Base-by-base conservation (phyloP, 306 rosid genomes). In the Geum urbanum region DNA sequence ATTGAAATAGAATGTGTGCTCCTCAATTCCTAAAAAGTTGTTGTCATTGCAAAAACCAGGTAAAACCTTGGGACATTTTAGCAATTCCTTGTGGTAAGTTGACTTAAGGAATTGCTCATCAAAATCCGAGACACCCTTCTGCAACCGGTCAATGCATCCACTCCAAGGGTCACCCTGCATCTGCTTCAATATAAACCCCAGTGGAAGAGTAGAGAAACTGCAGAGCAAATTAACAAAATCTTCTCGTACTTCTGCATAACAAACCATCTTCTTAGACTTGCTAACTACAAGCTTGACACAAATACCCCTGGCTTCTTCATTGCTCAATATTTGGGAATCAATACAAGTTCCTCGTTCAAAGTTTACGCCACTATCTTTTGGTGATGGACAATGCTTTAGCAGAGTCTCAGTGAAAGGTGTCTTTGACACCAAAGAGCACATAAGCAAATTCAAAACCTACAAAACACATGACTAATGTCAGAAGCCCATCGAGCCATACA, bases 71-170 rank as follows among this genome's bases (percentile, higher is more conserved):
- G 74, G 73, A 67, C 8, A 15, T 2, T 49, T 20, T 48, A 75
- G 63, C 5, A 49, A 20, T 58, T 58, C 69, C 20, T 22, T 59
- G 53, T 37, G 35, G 60, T 8, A 0, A 0, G 20, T 57, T 9
- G 67, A 66, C 32, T 4, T 57, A 8, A 59, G 20, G 6, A 12
- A 22, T 0, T 49, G 39, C 52, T 49, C 55, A 16, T 67, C 63
- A 39, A 74, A 54, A 20, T 67, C 73, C 9, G 15, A 4, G n/a
- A 49, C 73, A 49, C 79, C 41, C 39, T 59, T 58, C 54, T 50
- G 50, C 69, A 75, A 59, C 8, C 41, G 73, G 7, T 68, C 55
- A 1, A 50, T 24, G 63, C 79, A 75, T 7, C 79, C 79, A 13
- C 49, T 50, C 0, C 3, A 59, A 9, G 63, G 49, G 13, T 16